phyloP scores from a whole-genome alignment of 371 early-diverging fungal genomes.

The Actinomucor elegans region DNA sequence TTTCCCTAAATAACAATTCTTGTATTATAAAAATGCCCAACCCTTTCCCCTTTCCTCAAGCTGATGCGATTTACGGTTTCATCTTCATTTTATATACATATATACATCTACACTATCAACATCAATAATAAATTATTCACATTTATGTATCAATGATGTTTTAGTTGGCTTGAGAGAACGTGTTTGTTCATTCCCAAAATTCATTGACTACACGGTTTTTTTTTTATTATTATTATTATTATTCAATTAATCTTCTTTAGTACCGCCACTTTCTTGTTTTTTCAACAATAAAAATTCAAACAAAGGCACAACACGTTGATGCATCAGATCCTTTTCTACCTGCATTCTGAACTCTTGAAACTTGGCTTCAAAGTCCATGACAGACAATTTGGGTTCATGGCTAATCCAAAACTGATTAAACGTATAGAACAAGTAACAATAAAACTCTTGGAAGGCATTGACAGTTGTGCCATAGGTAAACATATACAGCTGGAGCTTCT shows the following conservation, averaged over 20 bases:
- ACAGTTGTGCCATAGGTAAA: constrained; percentile 57
- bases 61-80: no score
- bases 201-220: no score
- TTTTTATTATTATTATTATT: no score
- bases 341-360: constrained; percentile 60
- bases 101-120: no score
- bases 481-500: constrained; percentile 67
- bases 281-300: not conserved
- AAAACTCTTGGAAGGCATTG: constrained; percentile 66
- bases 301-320: constrained; percentile 17
- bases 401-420: constrained; percentile 73
- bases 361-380: constrained; percentile 75
- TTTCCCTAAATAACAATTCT: not conserved
- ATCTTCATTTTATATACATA: no score
- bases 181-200: no score
- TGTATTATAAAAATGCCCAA: not conserved
- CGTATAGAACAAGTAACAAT: constrained; percentile 69
- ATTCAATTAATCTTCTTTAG: no score
- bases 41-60: not conserved
- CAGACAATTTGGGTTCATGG: constrained; percentile 54
- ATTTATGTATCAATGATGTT: no score
- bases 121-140: no score
- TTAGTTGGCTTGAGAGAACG: no score
- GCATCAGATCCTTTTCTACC: constrained; percentile 43
- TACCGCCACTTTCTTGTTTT: not conserved